Evolutionary conservation across 371 early-diverging fungal species (phyloP), one percentile per base, ranked within the genome.

Genomic region (Lichtheimia corymbifera): DNA sequence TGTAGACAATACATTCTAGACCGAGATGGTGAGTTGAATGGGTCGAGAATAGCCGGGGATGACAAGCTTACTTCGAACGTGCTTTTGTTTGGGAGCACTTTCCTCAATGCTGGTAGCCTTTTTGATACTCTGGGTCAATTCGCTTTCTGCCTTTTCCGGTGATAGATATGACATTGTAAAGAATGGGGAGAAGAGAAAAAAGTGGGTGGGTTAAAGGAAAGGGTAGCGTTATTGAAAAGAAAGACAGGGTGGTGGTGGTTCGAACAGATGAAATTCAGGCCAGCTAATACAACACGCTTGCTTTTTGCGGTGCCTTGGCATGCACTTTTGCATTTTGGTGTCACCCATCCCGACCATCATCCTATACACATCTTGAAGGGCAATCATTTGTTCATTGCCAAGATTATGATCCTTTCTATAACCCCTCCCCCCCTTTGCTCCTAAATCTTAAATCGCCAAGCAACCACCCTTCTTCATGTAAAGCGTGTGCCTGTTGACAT

Each of bases 51-150:
- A 24, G 15, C 27, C 42, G 35, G 35, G 35, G 35, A 35, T 35
- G 35, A 41, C 41, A n/a, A 55, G 72, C 86, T 70, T 87, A 88
- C 90, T 89, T 80, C 93, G 76, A 52, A 97, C 97, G 77, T 98
- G 98, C 77, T 98, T 98, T 71, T 96, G 97, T 74, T 98, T 98
- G 58, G 98, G 98, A 11, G 98, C 93, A 13, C 90, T 86, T 76
- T 98, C 97, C 53, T 96, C 97, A 25, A 80, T 63, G 54, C 87
- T 88, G n/a, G 93, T 90, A 15, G 97, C 97, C 80, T 98, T 98
- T 67, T 89, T 92, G 59, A 97, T 93, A 69, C 91, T 88, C 41
- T 82, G 82, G 59, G 92, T 82, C 42, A 97, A 87, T 55, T 95
- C 94, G 50, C 88, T 68, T 72, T 97, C 98, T 54, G 90, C 87